phyloP scores from a whole-genome alignment of 345 rosid species.

The Psidium guajava region DNA sequence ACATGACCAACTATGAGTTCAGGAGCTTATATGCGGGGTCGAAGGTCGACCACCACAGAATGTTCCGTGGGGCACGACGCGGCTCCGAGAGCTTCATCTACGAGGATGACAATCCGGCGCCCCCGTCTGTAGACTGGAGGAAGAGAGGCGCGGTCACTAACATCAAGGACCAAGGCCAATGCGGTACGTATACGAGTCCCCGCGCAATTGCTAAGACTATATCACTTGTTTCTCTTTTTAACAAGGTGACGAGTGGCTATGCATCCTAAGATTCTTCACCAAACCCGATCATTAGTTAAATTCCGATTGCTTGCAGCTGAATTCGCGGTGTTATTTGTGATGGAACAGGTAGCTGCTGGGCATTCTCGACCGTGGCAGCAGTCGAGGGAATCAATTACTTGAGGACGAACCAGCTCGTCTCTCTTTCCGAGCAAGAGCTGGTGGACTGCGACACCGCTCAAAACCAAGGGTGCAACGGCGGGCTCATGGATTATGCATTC shows the following conservation, averaged over 20 bases:
- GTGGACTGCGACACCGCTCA: slow-evolving; percentile 33
- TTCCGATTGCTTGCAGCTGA: no score
- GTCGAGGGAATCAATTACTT: slow-evolving; percentile 33
- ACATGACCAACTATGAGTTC: slow-evolving; percentile 78
- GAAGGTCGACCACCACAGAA: slow-evolving; percentile 58
- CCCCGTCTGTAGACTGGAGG: slow-evolving; percentile 66
- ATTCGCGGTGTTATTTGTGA: background rate
- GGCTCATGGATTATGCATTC: slow-evolving; percentile 36
- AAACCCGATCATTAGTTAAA: no score
- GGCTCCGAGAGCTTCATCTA: slow-evolving; percentile 52
- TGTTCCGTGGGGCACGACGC: slow-evolving; percentile 29
- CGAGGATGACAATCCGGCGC: slow-evolving; percentile 25
- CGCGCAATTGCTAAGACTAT: no score
- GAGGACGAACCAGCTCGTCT: slow-evolving; percentile 20
- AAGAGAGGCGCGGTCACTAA: slow-evolving; percentile 59
- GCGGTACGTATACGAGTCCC: slow-evolving; percentile 30
- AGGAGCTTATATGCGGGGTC: slow-evolving; percentile 48
- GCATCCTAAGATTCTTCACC: background rate
- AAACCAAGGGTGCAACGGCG: slow-evolving; percentile 38
- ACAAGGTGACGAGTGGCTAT: background rate
- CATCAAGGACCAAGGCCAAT: slow-evolving; percentile 81
- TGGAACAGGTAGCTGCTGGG: slow-evolving; percentile 41
- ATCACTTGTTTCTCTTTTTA: background rate
- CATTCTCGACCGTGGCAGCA: slow-evolving; percentile 34
- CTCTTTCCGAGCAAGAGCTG: slow-evolving; percentile 38